Conservation (phyloP, 805 yeast species). For the Millerozyma acaciae region DNA sequence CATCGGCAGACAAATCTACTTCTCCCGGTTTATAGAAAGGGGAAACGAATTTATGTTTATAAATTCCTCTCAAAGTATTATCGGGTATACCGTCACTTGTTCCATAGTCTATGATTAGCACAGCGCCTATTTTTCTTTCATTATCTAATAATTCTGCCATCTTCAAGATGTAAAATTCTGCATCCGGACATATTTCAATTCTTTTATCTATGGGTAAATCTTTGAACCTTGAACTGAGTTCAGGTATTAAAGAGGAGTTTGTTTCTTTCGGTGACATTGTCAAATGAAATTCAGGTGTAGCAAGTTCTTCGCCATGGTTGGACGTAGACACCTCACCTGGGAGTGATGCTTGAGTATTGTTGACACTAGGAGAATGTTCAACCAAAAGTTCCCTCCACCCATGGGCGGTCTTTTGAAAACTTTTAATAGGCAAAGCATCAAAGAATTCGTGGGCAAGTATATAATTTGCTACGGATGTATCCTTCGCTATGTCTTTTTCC, state of each 20-base stretch:
- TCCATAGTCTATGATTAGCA: slow-evolving; percentile 77
- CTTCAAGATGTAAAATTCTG: slow-evolving; percentile 53
- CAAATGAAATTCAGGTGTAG: slow-evolving; percentile 47
- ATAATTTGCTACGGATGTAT: slow-evolving; percentile 46
- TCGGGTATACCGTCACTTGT: slow-evolving; percentile 58
- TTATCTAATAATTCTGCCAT: slow-evolving; percentile 47
- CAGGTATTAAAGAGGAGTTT: slow-evolving; percentile 57
- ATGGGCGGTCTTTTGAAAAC: slow-evolving; percentile 54
- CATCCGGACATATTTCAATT: slow-evolving; percentile 73
- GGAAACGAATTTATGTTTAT: slow-evolving; percentile 65
- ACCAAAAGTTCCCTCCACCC: slow-evolving; percentile 83
- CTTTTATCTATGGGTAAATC: slow-evolving; percentile 53
- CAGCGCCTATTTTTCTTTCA: slow-evolving; percentile 51
- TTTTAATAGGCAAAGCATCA: slow-evolving; percentile 79
- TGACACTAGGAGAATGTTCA: slow-evolving; percentile 44
- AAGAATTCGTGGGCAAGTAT: slow-evolving; percentile 82
- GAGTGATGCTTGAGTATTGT: slow-evolving; percentile 28
- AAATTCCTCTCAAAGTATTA: slow-evolving; percentile 71
- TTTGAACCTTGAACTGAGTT: slow-evolving; percentile 45
- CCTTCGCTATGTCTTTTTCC: slow-evolving; percentile 40
- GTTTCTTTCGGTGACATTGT: slow-evolving; percentile 58
- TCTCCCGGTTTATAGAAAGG: slow-evolving; percentile 76
- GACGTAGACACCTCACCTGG: slow-evolving; percentile 14
- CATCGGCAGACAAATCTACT: slow-evolving; percentile 80
- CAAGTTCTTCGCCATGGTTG: slow-evolving; percentile 6